Conservation (phyloP, 352 stramenopile species). For the Thalassiosira mediterranea region DNA sequence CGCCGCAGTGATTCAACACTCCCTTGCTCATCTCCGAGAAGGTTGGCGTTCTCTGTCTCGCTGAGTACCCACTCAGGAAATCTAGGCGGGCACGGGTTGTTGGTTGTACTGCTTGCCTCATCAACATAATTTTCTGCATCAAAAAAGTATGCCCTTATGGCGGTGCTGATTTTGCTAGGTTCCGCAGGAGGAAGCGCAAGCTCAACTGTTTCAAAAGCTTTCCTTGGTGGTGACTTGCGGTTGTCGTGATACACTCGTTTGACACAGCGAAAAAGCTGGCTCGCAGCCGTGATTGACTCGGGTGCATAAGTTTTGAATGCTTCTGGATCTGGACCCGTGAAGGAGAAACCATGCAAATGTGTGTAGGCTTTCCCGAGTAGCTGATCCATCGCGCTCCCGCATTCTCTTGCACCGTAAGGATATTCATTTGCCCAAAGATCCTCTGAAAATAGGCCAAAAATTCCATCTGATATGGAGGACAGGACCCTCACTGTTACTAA, state of each 20-base stretch:
- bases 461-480: conserved; percentile 66
- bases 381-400: conserved; percentile 65
- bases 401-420: conserved; percentile 60
- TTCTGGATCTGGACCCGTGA: conserved; percentile 35
- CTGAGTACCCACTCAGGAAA: conserved; percentile 56
- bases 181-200: conserved; percentile 55
- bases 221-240: conserved; percentile 61
- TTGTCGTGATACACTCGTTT: conserved; percentile 68
- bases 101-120: conserved; percentile 1
- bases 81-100: conserved; percentile 20
- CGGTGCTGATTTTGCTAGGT: conserved; percentile 59
- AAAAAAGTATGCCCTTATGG: conserved; percentile 54
- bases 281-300: conserved; percentile 69
- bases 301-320: conserved; percentile 35
- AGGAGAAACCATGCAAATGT: conserved; percentile 69
- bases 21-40: conserved; percentile 26
- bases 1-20: conserved; percentile 48
- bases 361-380: conserved; percentile 69
- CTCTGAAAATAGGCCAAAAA: conserved; percentile 70
- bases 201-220: conserved; percentile 67
- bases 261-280: conserved; percentile 77
- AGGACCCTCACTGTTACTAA: conserved; percentile 65
- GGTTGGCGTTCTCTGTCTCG: conserved; percentile 19
- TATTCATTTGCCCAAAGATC: conserved; percentile 64
- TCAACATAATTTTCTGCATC: conserved; percentile 34